A percentile compares a stretch with the other conserved stretches of the same genome.
phyloP scores from a whole-genome alignment of 2,329 filamentous ascomycete genomes.

The Arthroderma sp. region DNA sequence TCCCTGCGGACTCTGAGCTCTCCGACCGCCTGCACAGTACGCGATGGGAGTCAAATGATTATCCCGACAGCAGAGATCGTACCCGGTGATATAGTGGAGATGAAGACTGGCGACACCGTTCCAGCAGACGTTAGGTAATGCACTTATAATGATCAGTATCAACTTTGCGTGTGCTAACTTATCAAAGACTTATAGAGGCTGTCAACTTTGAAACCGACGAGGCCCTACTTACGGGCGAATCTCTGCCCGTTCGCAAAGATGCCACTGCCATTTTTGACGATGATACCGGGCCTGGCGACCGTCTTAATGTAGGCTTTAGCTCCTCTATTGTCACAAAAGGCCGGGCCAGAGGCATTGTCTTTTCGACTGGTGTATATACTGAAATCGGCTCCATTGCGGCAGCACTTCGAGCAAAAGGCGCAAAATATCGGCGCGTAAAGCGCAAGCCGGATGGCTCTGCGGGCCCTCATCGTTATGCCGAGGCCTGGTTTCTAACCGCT shows the following conservation, averaged over 20 bases:
- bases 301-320: slow-evolving; percentile 50
- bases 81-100: slow-evolving; percentile 47
- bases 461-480: slow-evolving; percentile 41
- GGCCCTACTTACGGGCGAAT: slow-evolving; percentile 51
- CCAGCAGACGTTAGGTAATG: slow-evolving; percentile 33
- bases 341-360: slow-evolving; percentile 49
- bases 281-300: slow-evolving; percentile 47
- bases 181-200: slow-evolving; percentile 39
- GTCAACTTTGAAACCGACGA: slow-evolving; percentile 51
- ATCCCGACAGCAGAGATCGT: slow-evolving; percentile 47
- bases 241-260: slow-evolving; percentile 46
- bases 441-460: slow-evolving; percentile 38
- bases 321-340: slow-evolving; percentile 52
- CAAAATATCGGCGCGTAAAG: slow-evolving; percentile 40
- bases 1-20: slow-evolving; percentile 40
- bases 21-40: slow-evolving; percentile 39
- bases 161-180: not conserved
- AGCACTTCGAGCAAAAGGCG: slow-evolving; percentile 49
- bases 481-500: slow-evolving; percentile 41
- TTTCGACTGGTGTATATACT: slow-evolving; percentile 49
- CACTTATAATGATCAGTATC: not conserved
- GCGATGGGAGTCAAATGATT: slow-evolving; percentile 38
- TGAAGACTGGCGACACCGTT: slow-evolving; percentile 38
- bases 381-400: slow-evolving; percentile 54
- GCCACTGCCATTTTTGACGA: slow-evolving; percentile 37